Conservation (phyloP, 306 rosid genomes). For the Pachyrhizus erosus region DNA sequence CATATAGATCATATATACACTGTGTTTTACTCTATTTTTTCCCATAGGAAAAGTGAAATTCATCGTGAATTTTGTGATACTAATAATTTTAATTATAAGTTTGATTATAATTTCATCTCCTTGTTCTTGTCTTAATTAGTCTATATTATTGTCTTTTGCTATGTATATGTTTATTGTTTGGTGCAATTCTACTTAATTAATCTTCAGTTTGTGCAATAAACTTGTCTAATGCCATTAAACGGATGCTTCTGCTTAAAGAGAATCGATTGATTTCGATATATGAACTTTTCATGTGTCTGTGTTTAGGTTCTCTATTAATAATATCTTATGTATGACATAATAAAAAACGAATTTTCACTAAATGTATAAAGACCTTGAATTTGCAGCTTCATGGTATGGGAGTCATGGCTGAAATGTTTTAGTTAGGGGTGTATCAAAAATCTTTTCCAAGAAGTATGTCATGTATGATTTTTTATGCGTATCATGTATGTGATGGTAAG, state of each 20-base stretch:
- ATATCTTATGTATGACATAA: not conserved
- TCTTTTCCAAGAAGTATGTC: not conserved
- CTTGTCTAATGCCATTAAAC: not conserved
- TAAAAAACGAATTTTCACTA: not conserved
- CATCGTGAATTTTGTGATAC: conserved; percentile 18
- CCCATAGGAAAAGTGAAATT: not conserved
- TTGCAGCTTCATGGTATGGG: not conserved
- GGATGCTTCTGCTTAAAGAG: not conserved
- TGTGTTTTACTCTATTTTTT: not conserved
- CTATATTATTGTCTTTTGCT: too few relatives aligned
- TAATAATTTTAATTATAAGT: not conserved
- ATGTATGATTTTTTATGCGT: too few relatives aligned
- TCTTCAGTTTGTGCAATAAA: not conserved
- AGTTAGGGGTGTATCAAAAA: not conserved
- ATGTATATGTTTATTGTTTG: not conserved
- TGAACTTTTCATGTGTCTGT: not conserved
- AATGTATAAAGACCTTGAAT: not conserved
- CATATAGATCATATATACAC: not conserved
- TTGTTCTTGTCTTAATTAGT: not conserved
- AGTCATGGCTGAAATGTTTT: not conserved
- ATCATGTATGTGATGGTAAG: not conserved
- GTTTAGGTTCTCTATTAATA: not conserved
- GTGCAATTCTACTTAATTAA: not conserved
- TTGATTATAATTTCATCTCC: not conserved
- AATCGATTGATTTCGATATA: not conserved